Evolutionary conservation across 2,329 filamentous ascomycete genomes (phyloP).

Genomic region (Colletotrichum tabaci): DNA sequence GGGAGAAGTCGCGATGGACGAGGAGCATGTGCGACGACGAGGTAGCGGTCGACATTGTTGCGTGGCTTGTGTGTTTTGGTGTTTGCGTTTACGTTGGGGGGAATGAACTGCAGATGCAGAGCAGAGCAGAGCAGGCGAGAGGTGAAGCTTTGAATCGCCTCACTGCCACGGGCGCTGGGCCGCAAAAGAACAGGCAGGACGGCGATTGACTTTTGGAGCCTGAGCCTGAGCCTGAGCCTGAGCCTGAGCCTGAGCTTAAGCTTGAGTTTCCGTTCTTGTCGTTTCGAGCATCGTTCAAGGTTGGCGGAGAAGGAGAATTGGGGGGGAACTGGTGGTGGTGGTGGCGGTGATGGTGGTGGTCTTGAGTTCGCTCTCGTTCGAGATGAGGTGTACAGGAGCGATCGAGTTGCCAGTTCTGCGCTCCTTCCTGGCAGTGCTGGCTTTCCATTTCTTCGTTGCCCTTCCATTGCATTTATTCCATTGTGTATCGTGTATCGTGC

Average conservation of each 20-base stretch:
- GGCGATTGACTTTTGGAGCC: slow-evolving; percentile 1
- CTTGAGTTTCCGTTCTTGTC: too few species aligned
- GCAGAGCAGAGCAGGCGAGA: too few species aligned
- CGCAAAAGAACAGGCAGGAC: too few species aligned
- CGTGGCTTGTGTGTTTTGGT: too few species aligned
- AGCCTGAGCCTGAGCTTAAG: neutral
- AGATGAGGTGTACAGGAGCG: neutral
- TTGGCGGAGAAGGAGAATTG: neutral
- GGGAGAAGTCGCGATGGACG: slow-evolving; percentile 23
- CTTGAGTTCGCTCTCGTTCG: neutral
- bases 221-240: slow-evolving; percentile 22
- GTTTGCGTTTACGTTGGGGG: too few species aligned
- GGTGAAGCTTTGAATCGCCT: too few species aligned
- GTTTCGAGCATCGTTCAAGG: neutral
- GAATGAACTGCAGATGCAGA: too few species aligned
- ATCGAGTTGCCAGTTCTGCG: neutral
- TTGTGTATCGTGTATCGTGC: neutral
- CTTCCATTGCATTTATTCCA: neutral
- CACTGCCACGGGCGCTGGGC: too few species aligned
- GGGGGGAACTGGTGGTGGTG: neutral
- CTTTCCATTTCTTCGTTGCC: neutral
- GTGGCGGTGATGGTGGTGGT: neutral
- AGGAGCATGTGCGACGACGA: slow-evolving; percentile 27
- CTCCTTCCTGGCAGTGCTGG: neutral
- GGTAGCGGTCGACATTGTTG: slow-evolving; percentile 10